Percentiles rank a stretch among this genome's conserved stretches.
These are phyloP conservation scores for Dothistroma septosporum DNA, from an alignment of 2,329 filamentous ascomycete species.

Conservation along the genomic window DNA sequence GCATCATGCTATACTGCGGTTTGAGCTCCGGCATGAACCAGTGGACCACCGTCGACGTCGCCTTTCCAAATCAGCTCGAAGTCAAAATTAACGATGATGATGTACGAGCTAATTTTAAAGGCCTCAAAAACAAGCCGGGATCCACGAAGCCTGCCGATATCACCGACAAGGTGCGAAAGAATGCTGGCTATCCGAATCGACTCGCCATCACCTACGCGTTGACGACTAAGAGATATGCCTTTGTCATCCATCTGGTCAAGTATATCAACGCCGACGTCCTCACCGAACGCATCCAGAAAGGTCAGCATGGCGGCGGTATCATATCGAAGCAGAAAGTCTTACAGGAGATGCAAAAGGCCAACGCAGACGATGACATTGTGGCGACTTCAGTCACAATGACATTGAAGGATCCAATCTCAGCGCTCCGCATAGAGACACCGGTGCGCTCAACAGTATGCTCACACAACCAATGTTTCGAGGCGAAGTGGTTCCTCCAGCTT, in stretches of 20 bases:
- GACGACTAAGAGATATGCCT: constrained; percentile 64
- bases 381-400: constrained; percentile 85
- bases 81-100: constrained; percentile 85
- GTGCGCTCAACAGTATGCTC: constrained; percentile 75
- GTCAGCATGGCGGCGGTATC: constrained; percentile 48
- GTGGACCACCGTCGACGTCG: constrained; percentile 63
- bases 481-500: constrained; percentile 81
- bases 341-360: constrained; percentile 72
- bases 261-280: constrained; percentile 68
- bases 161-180: constrained; percentile 68
- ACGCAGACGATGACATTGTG: constrained; percentile 77
- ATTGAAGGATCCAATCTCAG: constrained; percentile 87
- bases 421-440: constrained; percentile 72
- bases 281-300: constrained; percentile 60
- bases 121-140: constrained; percentile 91
- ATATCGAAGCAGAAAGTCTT: constrained; percentile 80
- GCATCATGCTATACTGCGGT: constrained; percentile 81
- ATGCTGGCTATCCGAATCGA: constrained; percentile 67
- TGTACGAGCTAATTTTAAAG: constrained; percentile 87
- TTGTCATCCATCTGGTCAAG: constrained; percentile 72
- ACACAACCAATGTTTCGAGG: constrained; percentile 95
- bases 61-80: constrained; percentile 90
- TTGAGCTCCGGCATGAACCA: constrained; percentile 47
- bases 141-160: constrained; percentile 92
- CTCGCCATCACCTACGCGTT: constrained; percentile 88